Conservation (phyloP, 2,329 filamentous ascomycete species). For the Chalaropsis thielavioides region DNA sequence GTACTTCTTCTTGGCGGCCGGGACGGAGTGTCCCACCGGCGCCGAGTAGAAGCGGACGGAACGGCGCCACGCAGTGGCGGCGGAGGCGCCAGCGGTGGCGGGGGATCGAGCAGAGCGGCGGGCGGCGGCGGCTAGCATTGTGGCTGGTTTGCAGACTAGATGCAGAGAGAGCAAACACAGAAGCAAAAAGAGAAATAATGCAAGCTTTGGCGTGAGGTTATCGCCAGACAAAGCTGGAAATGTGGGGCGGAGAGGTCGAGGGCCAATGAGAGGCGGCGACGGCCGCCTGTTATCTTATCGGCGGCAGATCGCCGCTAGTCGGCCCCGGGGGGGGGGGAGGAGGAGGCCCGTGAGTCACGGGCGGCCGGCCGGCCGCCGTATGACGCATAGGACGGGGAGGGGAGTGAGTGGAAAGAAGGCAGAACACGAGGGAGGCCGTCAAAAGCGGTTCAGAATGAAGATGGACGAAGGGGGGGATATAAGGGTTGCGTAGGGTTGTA, state of each 20-base stretch:
- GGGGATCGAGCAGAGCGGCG: not conserved
- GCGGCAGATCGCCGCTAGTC: not conserved
- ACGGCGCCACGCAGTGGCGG: slow-evolving; percentile 1
- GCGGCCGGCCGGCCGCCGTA: not conserved
- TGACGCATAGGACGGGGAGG: not conserved
- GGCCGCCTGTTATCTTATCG: not conserved
- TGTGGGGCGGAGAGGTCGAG: not conserved
- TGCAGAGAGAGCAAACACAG: not conserved
- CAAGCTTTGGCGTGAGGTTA: not conserved
- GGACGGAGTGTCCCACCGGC: slow-evolving; percentile 32
- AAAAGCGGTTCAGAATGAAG: too few relatives aligned
- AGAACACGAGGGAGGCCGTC: not conserved
- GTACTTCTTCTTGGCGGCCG: slow-evolving; percentile 76
- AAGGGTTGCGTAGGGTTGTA: not conserved
- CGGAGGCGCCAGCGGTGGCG: not conserved
- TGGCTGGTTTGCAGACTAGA: not conserved
- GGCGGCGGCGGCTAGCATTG: slow-evolving; percentile 10
- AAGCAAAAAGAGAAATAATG: not conserved
- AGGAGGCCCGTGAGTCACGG: not conserved
- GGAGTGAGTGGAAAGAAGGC: not conserved
- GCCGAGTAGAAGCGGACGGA: slow-evolving; percentile 17
- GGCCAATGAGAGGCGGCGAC: not conserved
- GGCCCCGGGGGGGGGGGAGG: too few relatives aligned
- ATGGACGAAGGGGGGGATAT: too few relatives aligned
- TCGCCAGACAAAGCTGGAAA: not conserved